Conservation (phyloP, 257 asterid species). For the Primulina eburnea region DNA sequence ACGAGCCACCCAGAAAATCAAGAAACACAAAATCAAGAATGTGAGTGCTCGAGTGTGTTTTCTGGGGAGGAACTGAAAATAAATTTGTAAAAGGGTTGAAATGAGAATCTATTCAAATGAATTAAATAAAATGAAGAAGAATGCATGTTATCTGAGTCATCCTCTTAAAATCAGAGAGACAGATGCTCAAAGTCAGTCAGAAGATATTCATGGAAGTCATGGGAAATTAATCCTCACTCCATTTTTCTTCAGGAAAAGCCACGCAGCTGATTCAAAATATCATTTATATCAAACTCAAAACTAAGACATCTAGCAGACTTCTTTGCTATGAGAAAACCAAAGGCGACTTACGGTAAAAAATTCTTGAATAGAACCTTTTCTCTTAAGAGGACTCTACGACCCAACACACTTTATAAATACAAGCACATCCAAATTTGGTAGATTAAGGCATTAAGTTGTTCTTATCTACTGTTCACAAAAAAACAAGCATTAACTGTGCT, state of each 20-base stretch:
- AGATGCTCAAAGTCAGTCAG: slow-evolving; percentile 4
- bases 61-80: neutral
- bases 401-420: slow-evolving; percentile 29
- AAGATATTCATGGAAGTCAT: slow-evolving; percentile 7
- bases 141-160: slow-evolving; percentile 11
- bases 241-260: slow-evolving; percentile 10
- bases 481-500: slow-evolving; percentile 29
- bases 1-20: neutral
- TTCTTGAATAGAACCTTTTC: slow-evolving; percentile 3
- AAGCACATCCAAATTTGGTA: slow-evolving; percentile 20
- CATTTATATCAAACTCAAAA: slow-evolving; percentile 3
- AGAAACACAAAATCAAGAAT: neutral
- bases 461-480: slow-evolving; percentile 31
- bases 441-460: slow-evolving; percentile 28
- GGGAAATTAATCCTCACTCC: slow-evolving; percentile 6
- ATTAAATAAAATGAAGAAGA: neutral
- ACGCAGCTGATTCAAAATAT: slow-evolving; percentile 11
- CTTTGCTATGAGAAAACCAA: slow-evolving; percentile 17
- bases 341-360: slow-evolving; percentile 20
- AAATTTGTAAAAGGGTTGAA: slow-evolving; percentile 2
- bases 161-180: slow-evolving; percentile 17
- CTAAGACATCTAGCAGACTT: slow-evolving; percentile 3
- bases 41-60: neutral
- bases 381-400: slow-evolving; percentile 9
- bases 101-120: neutral